These are phyloP conservation scores for Metarhizium album DNA, from an alignment of 2,329 filamentous ascomycete genomes.

Conservation along the genomic window DNA sequence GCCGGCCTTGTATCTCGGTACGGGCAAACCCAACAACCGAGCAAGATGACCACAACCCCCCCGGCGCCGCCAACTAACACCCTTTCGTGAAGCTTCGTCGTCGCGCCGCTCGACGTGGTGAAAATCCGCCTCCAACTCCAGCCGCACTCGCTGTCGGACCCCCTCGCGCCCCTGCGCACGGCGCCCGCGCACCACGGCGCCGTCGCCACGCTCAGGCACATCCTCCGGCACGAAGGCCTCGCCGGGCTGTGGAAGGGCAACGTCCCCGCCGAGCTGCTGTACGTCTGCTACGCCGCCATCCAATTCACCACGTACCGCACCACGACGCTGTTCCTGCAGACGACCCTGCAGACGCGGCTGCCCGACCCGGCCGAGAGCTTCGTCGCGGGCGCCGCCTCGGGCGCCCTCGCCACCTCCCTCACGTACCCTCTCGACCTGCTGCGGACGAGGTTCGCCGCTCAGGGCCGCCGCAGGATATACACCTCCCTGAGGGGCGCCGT, in stretches of 20 bases:
- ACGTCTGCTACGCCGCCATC: constrained; percentile 77
- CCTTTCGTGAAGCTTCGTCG: constrained; percentile 56
- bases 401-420: constrained; percentile 66
- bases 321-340: constrained; percentile 55
- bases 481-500: constrained; percentile 57
- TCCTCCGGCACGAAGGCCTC: constrained; percentile 71
- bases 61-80: background rate
- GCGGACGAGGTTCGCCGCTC: constrained; percentile 91
- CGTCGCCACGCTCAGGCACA: constrained; percentile 62
- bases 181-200: constrained; percentile 61
- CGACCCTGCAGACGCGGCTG: constrained; percentile 33
- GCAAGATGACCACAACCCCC: too few species aligned
- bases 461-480: constrained; percentile 75
- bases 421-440: constrained; percentile 93
- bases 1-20: constrained; percentile 85
- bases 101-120: constrained; percentile 92
- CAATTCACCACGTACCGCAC: constrained; percentile 87
- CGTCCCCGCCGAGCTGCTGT: constrained; percentile 87
- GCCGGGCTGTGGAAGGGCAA: constrained; percentile 95
- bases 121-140: constrained; percentile 97
- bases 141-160: constrained; percentile 70
- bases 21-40: too few species aligned
- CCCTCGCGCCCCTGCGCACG: constrained; percentile 46
- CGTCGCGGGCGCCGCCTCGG: constrained; percentile 70
- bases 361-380: constrained; percentile 68